Percentiles rank a stretch among this genome's conserved stretches.
phyloP scores from a whole-genome alignment of 768 basidiomycete species.

The Rhodosporidiobolus sp. region DNA sequence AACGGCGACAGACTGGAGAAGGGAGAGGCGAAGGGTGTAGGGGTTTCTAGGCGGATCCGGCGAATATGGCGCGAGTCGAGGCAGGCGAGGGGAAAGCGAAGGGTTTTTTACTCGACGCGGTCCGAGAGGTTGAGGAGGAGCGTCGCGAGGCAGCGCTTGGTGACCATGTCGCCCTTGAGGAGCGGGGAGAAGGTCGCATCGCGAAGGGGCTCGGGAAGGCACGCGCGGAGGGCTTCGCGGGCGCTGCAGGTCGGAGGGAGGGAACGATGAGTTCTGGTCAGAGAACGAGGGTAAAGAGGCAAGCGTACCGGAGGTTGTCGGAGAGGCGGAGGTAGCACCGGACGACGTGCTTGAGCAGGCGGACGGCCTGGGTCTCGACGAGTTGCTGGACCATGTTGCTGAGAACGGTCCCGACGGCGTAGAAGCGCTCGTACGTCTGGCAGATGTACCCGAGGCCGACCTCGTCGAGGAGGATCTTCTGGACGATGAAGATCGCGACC shows the following conservation, averaged over 20 bases:
- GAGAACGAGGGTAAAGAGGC: constrained; percentile 30
- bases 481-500: constrained; percentile 98
- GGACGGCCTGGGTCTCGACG: constrained; percentile 94
- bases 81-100: no score
- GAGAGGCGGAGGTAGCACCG: constrained; percentile 92
- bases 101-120: constrained; percentile 47
- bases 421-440: constrained; percentile 98
- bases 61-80: no score
- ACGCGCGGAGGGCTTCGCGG: constrained; percentile 89
- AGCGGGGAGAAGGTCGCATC: constrained; percentile 88
- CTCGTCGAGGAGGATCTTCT: constrained; percentile 91
- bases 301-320: constrained; percentile 80
- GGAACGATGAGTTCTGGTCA: not conserved
- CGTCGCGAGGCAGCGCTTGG: constrained; percentile 86
- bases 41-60: no score
- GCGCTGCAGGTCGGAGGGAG: constrained; percentile 58
- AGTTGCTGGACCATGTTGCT: constrained; percentile 99
- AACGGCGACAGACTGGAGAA: no score
- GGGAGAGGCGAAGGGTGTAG: no score
- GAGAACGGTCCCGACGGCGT: constrained; percentile 95
- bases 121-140: constrained; percentile 72
- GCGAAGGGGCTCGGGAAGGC: constrained; percentile 88
- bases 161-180: constrained; percentile 98
- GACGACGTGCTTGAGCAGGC: constrained; percentile 95
- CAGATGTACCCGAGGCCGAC: constrained; percentile 97